Percentiles rank a stretch among this genome's conserved stretches.
phyloP scores from a whole-genome alignment of 495 filamentous ascomycete species.

The Annulohypoxylon stygium region DNA sequence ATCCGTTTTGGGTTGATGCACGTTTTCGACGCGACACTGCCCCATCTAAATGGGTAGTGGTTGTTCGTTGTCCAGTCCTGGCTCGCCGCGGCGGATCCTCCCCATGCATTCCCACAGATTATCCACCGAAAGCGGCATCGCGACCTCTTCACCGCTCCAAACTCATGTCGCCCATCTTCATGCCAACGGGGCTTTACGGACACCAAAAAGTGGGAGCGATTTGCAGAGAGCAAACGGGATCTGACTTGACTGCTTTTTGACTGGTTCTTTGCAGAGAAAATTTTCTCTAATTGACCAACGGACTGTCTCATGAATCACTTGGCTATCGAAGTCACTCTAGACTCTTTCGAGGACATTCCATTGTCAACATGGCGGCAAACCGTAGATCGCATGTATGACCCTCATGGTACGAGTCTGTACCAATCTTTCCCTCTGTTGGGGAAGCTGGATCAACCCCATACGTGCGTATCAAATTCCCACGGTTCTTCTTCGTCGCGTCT shows the following conservation, averaged over 20 bases:
- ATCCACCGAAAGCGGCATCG: conserved; percentile 41
- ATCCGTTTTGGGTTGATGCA: conserved; percentile 37
- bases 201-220: conserved; percentile 39
- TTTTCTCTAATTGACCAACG: conserved; percentile 45
- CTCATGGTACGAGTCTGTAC: conserved; percentile 39
- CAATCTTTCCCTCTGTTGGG: conserved; percentile 29
- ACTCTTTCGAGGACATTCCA: conserved; percentile 38
- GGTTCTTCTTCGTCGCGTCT: conserved; percentile 31
- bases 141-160: conserved; percentile 45
- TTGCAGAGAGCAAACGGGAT: conserved; percentile 31
- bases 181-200: conserved; percentile 35
- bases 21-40: conserved; percentile 38
- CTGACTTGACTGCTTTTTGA: conserved; percentile 35
- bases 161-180: conserved; percentile 30
- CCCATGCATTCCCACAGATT: conserved; percentile 38
- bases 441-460: conserved; percentile 26
- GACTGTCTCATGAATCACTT: conserved; percentile 32
- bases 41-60: conserved; percentile 47
- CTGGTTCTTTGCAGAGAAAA: conserved; percentile 25
- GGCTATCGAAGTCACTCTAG: conserved; percentile 16
- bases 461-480: neutral
- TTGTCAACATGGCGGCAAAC: conserved; percentile 16
- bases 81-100: conserved; percentile 35
- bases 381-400: conserved; percentile 37
- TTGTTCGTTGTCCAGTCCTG: conserved; percentile 42